Conservation (phyloP, 148 eudicot genomes). For the Diospyros lotus region DNA sequence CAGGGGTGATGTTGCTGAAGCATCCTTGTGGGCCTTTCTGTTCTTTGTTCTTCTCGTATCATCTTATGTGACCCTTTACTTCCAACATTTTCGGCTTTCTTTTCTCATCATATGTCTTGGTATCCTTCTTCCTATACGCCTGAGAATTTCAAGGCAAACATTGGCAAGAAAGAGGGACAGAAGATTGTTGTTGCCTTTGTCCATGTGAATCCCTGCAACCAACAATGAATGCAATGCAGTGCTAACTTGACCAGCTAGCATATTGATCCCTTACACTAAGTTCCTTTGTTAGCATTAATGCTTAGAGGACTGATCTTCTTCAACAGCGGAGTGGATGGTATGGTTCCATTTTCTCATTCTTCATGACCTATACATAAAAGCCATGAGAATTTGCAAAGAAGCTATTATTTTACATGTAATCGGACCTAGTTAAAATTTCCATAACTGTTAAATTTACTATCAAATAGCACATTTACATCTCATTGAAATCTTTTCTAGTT, state of each 20-base stretch:
- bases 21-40: slow-evolving; percentile 23
- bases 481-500: neutral
- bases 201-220: slow-evolving; percentile 28
- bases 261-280: neutral
- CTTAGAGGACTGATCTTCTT: neutral
- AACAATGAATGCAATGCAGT: neutral
- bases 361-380: neutral
- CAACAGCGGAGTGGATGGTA: slow-evolving; percentile 6
- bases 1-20: slow-evolving; percentile 39
- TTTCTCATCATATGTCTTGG: slow-evolving; percentile 28
- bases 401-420: neutral
- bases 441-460: neutral
- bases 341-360: slow-evolving; percentile 4
- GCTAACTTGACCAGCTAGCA: neutral
- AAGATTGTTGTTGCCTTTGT: slow-evolving; percentile 37
- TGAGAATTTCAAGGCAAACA: slow-evolving; percentile 27
- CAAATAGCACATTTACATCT: neutral
- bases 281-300: slow-evolving; percentile 2
- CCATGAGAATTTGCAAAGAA: slow-evolving; percentile 9
- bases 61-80: slow-evolving; percentile 34
- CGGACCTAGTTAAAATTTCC: neutral
- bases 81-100: slow-evolving; percentile 36
- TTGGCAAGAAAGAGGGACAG: slow-evolving; percentile 41
- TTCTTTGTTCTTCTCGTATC: slow-evolving; percentile 31
- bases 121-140: slow-evolving; percentile 32